Conservation (phyloP, 164 flowering plant species). For the Tetrastigma voinierianum region DNA sequence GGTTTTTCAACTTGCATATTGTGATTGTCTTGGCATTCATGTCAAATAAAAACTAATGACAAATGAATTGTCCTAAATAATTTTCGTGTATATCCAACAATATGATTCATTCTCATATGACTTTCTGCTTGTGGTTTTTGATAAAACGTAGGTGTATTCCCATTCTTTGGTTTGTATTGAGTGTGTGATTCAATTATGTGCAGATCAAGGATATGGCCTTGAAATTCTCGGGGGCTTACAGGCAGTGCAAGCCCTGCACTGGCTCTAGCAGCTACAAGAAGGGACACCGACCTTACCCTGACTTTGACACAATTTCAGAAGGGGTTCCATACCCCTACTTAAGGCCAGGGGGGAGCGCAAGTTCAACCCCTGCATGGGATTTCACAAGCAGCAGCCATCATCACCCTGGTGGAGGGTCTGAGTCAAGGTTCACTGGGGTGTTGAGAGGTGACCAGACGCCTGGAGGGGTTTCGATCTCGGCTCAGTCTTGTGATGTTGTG, state of each 20-base stretch:
- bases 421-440: conserved; percentile 46
- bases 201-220: conserved; percentile 99
- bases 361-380: conserved; percentile 94
- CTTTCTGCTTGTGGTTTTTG: no score
- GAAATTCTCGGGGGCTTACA: conserved; percentile 72
- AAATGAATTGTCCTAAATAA: no score
- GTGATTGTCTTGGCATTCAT: no score
- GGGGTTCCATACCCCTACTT: conserved; percentile 63
- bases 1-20: no score
- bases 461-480: conserved; percentile 44
- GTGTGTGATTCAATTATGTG: conserved; percentile 8
- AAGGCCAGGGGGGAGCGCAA: conserved; percentile 60
- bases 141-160: background rate
- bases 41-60: no score
- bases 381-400: conserved; percentile 36
- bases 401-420: conserved; percentile 26
- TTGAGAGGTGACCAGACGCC: conserved; percentile 40
- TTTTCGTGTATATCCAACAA: no score
- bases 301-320: conserved; percentile 79
- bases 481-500: conserved; percentile 54
- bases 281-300: conserved; percentile 61
- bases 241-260: conserved; percentile 73
- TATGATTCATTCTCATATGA: no score
- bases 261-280: conserved; percentile 50
- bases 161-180: background rate